Base-by-base conservation (phyloP, 345 rosid genomes). In the Syzygium jambos region DNA sequence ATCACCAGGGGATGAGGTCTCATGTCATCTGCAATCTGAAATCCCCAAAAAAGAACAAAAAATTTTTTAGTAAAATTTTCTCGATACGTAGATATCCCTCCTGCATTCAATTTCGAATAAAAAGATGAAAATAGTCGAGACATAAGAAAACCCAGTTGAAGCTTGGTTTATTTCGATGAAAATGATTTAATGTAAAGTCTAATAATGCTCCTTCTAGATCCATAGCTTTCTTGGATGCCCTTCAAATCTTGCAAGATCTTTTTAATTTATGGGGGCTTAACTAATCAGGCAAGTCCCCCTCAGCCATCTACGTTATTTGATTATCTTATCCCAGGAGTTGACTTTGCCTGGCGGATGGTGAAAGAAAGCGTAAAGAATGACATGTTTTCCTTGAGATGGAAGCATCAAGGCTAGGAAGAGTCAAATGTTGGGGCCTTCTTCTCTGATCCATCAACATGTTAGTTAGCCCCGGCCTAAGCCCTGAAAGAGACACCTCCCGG, bases 1-100 rank as follows among this genome's bases (percentile, higher is more conserved):
- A 90, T 87, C 34, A 95, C 92, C 3, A 92, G 0, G 54, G 92
- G 92, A 92, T 89, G 92, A 73, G 98, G 99, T 90, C 78, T 96
- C 91, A 95, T 14, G 52, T 94, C 96, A 21, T 95, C 96, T 34
- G 98, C 95, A 85, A 98, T 92, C 99, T 98, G 88, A 46, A 61
- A 30, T 51, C 9, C 16, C 34, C 43, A 25, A 2, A 52, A 86
- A 9, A 21, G 52, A 52, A 54, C 22, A 73, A 46, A n/a, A 16
- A 34, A 7, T 6, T 51, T 43, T 43, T 55, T 29, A 63, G 27
- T 46, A 15, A 46, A 19, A 27, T 51, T 25, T 25, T 23, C 9
- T 16, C n/a, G 9, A 51, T 15, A 29, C 16, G 4, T 52, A 17
- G 27, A 52, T 52, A 49, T 17, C 56, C 86, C 80, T 68, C 34